Conservation (phyloP, 148 eudicot species). For the Silene conica region DNA sequence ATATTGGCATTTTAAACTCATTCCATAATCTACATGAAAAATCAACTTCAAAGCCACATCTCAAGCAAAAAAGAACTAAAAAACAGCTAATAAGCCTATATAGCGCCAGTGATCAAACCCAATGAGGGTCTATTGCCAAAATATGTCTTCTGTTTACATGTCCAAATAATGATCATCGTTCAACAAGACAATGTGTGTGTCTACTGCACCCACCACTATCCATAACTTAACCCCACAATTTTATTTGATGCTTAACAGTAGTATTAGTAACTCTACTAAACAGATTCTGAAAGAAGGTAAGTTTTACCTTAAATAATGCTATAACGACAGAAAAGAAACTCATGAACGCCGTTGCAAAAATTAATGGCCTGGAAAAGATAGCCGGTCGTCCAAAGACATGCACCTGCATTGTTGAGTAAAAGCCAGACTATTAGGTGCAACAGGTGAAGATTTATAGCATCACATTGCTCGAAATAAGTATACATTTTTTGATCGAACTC, state of each 20-base stretch:
- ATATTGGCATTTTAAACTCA: background rate
- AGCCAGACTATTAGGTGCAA: conserved; percentile 4
- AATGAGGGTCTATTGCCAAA: background rate
- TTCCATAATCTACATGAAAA: background rate
- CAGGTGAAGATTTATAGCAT: background rate
- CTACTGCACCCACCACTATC: background rate
- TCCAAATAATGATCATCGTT: background rate
- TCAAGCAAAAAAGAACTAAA: background rate
- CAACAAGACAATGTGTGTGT: background rate
- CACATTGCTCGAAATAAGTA: background rate
- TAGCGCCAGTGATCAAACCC: background rate
- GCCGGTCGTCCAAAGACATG: conserved; percentile 72
- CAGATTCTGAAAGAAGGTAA: background rate
- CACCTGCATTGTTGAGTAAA: conserved; percentile 47
- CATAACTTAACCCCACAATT: background rate
- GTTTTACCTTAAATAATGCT: conserved; percentile 89
- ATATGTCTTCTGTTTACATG: background rate
- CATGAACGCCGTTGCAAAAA: conserved; percentile 98
- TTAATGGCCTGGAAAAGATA: conserved; percentile 68
- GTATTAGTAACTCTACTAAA: background rate
- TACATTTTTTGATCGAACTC: background rate
- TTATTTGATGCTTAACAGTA: background rate
- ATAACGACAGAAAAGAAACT: conserved; percentile 98
- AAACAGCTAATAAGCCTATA: background rate
- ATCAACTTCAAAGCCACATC: background rate